Percentiles rank a stretch among this genome's conserved stretches.
Conservation (phyloP, 345 rosid genomes). For the Cardamine occulta region DNA sequence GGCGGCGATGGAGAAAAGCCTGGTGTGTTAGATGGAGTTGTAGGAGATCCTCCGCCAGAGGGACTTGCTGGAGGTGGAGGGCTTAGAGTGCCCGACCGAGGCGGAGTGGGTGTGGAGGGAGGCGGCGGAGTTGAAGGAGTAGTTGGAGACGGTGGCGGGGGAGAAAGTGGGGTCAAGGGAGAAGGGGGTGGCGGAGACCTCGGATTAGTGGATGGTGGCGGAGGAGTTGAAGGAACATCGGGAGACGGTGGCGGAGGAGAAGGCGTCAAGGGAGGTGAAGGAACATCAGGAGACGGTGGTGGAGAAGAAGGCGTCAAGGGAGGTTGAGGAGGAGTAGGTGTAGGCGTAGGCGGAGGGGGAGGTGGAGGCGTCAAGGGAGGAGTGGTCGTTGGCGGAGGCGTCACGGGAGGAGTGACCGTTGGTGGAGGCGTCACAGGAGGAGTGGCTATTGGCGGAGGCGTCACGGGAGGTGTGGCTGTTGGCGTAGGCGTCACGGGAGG, state of each 20-base stretch:
- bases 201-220: conserved; percentile 16
- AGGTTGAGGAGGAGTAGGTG: neutral
- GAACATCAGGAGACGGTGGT: neutral
- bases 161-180: conserved; percentile 29
- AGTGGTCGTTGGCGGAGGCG: neutral
- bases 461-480: conserved; percentile 13
- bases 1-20: conserved; percentile 37
- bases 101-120: conserved; percentile 46
- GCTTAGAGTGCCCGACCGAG: conserved; percentile 33
- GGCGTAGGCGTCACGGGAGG: neutral
- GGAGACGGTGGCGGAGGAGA: conserved; percentile 41
- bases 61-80: conserved; percentile 39
- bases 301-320: conserved; percentile 31
- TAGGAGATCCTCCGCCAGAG: conserved; percentile 16
- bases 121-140: conserved; percentile 41
- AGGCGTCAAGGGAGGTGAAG: neutral
- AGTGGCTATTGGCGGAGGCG: neutral
- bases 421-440: neutral
- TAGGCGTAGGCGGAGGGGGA: neutral
- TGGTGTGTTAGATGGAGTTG: neutral
- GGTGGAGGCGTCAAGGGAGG: neutral
- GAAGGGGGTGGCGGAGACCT: neutral
- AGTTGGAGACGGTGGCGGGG: conserved; percentile 32
- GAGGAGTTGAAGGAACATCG: neutral
- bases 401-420: neutral